These are phyloP conservation scores for Helicostylum pulchrum DNA, from an alignment of 192 early-diverging fungal species.

Conservation along the genomic window DNA sequence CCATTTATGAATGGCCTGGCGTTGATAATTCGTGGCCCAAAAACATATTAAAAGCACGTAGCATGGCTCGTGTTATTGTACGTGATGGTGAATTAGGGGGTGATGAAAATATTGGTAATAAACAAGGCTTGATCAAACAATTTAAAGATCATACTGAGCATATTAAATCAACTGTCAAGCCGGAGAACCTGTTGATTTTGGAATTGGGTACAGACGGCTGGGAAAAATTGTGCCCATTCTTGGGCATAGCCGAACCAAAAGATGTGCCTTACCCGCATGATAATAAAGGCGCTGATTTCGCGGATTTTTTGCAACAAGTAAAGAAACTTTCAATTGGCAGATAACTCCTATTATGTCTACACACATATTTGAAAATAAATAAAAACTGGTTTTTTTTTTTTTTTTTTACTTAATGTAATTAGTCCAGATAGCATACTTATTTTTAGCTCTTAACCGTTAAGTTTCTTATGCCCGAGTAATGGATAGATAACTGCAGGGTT, in stretches of 20 bases:
- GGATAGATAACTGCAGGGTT: too few relatives aligned
- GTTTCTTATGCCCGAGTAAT: too few relatives aligned
- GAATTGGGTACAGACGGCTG: conserved; percentile 19
- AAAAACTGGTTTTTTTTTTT: too few relatives aligned
- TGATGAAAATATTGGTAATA: neutral
- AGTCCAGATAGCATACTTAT: too few relatives aligned
- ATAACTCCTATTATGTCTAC: too few relatives aligned
- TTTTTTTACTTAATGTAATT: too few relatives aligned
- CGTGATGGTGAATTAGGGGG: conserved; percentile 8
- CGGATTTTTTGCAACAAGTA: too few relatives aligned
- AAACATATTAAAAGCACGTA: neutral
- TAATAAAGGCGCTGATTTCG: conserved; percentile 4
- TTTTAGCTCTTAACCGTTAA: too few relatives aligned
- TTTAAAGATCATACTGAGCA: conserved; percentile 14
- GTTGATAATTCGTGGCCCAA: conserved; percentile 5
- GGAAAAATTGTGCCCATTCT: conserved; percentile 24
- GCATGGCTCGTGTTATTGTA: neutral
- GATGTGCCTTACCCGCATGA: conserved; percentile 15
- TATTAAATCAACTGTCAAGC: conserved; percentile 11
- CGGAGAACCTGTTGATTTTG: conserved; percentile 17
- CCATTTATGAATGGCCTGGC: conserved; percentile 7
- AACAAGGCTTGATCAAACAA: neutral
- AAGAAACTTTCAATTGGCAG: too few relatives aligned
- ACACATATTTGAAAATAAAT: too few relatives aligned
- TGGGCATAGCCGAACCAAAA: conserved; percentile 14